Evolutionary conservation across 2,329 filamentous ascomycete species (phyloP).

Genomic region (Xylariales sp.): DNA sequence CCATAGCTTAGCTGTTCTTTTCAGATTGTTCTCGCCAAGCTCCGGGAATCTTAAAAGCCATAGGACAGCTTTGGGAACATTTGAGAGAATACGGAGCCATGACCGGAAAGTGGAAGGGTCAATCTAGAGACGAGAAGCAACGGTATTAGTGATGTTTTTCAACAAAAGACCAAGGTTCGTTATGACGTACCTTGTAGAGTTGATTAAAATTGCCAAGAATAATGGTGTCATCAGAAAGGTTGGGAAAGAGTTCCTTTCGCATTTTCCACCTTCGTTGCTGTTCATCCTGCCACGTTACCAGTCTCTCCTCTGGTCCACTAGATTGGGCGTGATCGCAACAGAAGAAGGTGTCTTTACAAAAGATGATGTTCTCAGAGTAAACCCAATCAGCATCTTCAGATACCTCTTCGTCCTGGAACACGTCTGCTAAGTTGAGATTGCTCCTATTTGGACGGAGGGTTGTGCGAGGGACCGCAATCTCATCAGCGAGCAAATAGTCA

Average conservation of each 20-base stretch:
- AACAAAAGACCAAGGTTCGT: no score
- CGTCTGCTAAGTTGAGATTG: slow-evolving; percentile 71
- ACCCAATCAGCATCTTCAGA: slow-evolving; percentile 77
- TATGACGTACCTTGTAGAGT: slow-evolving; percentile 77
- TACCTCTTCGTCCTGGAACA: slow-evolving; percentile 61
- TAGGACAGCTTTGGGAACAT: slow-evolving; percentile 80
- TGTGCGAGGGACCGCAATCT: slow-evolving; percentile 75
- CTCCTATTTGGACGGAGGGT: slow-evolving; percentile 77
- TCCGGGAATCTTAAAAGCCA: slow-evolving; percentile 98
- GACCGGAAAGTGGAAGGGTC: slow-evolving; percentile 94
- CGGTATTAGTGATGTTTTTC: no score
- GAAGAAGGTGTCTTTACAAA: slow-evolving; percentile 92
- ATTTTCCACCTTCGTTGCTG: slow-evolving; percentile 81
- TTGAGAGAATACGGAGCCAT: slow-evolving; percentile 86
- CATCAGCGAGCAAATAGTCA: slow-evolving; percentile 90
- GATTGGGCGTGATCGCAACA: slow-evolving; percentile 96
- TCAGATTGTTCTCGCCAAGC: slow-evolving; percentile 80
- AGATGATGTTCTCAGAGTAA: slow-evolving; percentile 95
- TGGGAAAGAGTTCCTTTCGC: slow-evolving; percentile 88
- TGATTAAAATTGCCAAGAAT: slow-evolving; percentile 99
- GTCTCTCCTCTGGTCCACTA: slow-evolving; percentile 64
- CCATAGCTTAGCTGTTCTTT: slow-evolving; percentile 76
- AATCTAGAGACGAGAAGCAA: no score
- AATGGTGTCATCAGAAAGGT: slow-evolving; percentile 73
- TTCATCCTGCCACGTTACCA: slow-evolving; percentile 78